A percentile compares a stretch with the other conserved stretches of the same genome.
Conservation (phyloP, 352 stramenopile genomes). For the Pythium aquatile region DNA sequence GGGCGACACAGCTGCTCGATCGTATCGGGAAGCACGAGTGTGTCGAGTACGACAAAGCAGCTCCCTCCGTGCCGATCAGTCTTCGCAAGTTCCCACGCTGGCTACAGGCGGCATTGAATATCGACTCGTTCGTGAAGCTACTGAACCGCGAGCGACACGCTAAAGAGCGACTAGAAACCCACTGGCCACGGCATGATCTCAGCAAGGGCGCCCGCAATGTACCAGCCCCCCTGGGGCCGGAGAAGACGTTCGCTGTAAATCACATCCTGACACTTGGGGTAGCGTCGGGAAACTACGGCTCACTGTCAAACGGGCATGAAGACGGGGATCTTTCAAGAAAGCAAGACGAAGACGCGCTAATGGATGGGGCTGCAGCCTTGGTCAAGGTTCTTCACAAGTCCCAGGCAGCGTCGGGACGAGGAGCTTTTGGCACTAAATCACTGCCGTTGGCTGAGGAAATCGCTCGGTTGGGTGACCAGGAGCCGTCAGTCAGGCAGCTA, state of each 20-base stretch:
- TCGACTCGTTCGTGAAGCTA: constrained; percentile 20
- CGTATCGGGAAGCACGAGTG: neutral
- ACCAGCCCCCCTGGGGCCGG: neutral
- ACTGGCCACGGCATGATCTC: neutral
- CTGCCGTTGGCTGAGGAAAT: constrained; percentile 25
- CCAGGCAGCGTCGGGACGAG: neutral
- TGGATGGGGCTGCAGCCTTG: constrained; percentile 14
- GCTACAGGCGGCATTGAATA: constrained; percentile 13
- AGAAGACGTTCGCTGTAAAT: neutral
- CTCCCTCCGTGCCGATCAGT: neutral
- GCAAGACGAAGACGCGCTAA: neutral
- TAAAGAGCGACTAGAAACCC: constrained; percentile 14
- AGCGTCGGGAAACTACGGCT: too few relatives aligned
- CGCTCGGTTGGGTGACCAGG: constrained; percentile 28
- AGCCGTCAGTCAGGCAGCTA: constrained; percentile 37
- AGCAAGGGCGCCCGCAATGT: neutral
- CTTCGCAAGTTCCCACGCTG: constrained; percentile 12
- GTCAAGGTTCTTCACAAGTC: neutral
- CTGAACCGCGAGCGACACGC: constrained; percentile 19
- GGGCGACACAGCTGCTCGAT: constrained; percentile 26
- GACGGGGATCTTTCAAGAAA: neutral
- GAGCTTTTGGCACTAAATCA: neutral
- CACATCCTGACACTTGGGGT: constrained; percentile 9
- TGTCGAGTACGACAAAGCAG: neutral
- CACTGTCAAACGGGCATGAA: neutral